Base-by-base conservation (phyloP, 1,284 basidiomycete species). In the Bjerkandera adusta region DNA sequence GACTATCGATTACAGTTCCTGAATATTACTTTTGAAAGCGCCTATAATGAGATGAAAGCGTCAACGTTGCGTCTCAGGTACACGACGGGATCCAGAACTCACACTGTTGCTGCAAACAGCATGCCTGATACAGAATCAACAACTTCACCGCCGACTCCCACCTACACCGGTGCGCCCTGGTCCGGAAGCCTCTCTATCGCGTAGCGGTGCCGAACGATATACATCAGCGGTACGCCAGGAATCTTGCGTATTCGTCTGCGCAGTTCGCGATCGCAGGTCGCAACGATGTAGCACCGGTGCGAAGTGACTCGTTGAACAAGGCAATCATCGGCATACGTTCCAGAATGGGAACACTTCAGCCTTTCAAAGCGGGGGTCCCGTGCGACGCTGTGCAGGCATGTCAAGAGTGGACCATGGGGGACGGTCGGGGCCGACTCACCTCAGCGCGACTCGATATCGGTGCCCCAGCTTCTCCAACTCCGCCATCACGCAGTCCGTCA, bases 301-400 rank as follows among this genome's bases (percentile, higher is more conserved):
- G 92, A 83, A 3, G 89, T 92, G 13, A 98, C 92, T 27, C 97
- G 84, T 62, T 99, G 90, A 15, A 99, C 88, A 24, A 99, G 81
- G 66, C 97, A 99, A 72, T 99, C 97, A 65, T 99, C 97, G 16
- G 97, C 97, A 63, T 99, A 99, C 11, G 94, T 97, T 12, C 97
- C 97, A 12, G 83, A 77, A 66, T 99, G 96, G 39, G 89, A 85
- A 68, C 97, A 99, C 45, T 81, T 80, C 30, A 99, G 73, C 33
- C 96, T 83, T 63, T 99, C 96, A 61, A 99, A 99, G 30, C 97
- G 82, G 11, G 96, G 93, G 68, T 99, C 97, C 50, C 96, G 88
- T 20, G 97, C 97, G 29, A 99, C 90, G 27, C 94, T 94, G 61
- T 18, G 37, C 24, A 27, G 16, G 22, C n/a, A n/a, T n/a, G n/a